A percentile compares a stretch with the other conserved stretches of the same genome.
phyloP scores from a whole-genome alignment of 768 basidiomycete species.

The Hygrocybe coccinea region DNA sequence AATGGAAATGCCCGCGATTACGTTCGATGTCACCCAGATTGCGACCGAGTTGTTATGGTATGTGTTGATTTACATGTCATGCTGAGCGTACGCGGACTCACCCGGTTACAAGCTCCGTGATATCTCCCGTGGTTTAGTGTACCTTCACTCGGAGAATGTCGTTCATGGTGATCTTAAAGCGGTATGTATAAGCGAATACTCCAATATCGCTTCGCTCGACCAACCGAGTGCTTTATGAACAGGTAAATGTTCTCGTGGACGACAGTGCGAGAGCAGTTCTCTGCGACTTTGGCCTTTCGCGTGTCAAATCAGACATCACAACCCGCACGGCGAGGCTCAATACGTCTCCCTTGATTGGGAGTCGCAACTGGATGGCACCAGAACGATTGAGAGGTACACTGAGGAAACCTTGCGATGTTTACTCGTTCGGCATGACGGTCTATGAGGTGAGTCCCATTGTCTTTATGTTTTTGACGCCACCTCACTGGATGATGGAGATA shows the following conservation, averaged over 20 bases:
- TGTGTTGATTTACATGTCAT: neutral
- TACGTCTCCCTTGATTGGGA: slow-evolving; percentile 7
- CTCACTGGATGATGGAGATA: no score
- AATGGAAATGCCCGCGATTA: slow-evolving; percentile 20
- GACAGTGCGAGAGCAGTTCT: slow-evolving; percentile 20
- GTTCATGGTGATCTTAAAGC: slow-evolving; percentile 28
- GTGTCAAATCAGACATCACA: slow-evolving; percentile 22
- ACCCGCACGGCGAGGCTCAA: slow-evolving; percentile 9
- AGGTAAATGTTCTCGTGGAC: slow-evolving; percentile 22
- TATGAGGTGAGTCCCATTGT: slow-evolving; percentile 20
- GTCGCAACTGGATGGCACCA: slow-evolving; percentile 27
- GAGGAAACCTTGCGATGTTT: slow-evolving; percentile 19
- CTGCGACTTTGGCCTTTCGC: slow-evolving; percentile 26
- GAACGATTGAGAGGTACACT: slow-evolving; percentile 20
- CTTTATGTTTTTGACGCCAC: neutral
- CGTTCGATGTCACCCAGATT: slow-evolving; percentile 11
- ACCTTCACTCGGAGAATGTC: slow-evolving; percentile 23
- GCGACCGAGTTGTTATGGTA: slow-evolving; percentile 20
- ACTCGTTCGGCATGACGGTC: slow-evolving; percentile 23
- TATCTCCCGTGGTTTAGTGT: slow-evolving; percentile 20
- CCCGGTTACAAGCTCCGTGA: slow-evolving; percentile 19
- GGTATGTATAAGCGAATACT: slow-evolving; percentile 4
- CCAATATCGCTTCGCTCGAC: neutral
- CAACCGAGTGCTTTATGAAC: neutral
- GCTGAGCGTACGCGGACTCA: neutral